Conservation (phyloP, 805 yeast species). For the Teunomyces tritomae region DNA sequence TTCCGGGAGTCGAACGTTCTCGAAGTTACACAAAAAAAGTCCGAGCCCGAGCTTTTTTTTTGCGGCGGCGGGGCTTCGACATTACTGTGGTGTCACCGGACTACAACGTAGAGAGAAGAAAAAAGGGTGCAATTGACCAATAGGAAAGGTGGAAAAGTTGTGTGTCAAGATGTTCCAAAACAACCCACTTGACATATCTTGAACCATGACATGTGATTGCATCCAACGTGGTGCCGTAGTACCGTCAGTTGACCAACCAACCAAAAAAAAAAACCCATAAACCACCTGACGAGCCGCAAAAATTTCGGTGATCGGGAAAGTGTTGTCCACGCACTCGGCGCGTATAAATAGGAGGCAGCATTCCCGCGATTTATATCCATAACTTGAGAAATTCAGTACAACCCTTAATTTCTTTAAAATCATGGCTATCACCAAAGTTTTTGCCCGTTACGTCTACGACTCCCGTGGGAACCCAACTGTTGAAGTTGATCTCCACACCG, state of each 20-base stretch:
- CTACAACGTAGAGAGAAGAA: neutral
- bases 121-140: neutral
- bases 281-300: conserved; percentile 2
- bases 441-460: conserved; percentile 97
- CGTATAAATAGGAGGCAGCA: conserved; percentile 1
- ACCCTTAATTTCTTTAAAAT: conserved; percentile 7
- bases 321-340: conserved; percentile 19
- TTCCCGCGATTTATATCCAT: too few species aligned
- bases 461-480: conserved; percentile 99
- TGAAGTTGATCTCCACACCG: conserved; percentile 95
- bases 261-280: neutral
- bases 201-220: too few species aligned
- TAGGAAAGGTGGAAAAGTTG: neutral
- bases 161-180: too few species aligned
- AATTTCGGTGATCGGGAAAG: conserved; percentile 18
- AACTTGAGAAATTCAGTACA: too few species aligned
- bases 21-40: conserved; percentile 5
- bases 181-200: too few species aligned
- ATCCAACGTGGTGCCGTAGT: too few species aligned
- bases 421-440: conserved; percentile 86
- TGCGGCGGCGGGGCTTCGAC: neutral
- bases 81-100: neutral
- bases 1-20: conserved; percentile 4
- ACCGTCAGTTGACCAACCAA: conserved; percentile 1
- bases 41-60: conserved; percentile 9